Percentiles rank a stretch among this genome's conserved stretches.
phyloP scores from a whole-genome alignment of 345 rosid species.

The Carallia pectinifolia region DNA sequence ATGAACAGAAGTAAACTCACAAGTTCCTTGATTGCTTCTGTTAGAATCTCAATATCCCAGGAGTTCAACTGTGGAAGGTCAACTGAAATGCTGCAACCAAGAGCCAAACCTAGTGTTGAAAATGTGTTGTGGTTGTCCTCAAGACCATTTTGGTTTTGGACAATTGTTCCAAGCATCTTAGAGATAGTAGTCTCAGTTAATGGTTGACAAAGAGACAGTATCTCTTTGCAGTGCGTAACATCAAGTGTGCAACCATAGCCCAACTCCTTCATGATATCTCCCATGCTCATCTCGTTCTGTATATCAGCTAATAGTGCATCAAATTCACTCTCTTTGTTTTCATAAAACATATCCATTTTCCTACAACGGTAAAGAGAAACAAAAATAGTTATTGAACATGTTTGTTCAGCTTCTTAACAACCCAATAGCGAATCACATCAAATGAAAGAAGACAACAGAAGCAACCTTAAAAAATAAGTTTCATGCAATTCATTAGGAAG shows the following conservation, averaged over 20 bases:
- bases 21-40: slow-evolving; percentile 68
- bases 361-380: slow-evolving; percentile 32
- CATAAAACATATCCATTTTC: slow-evolving; percentile 44
- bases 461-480: slow-evolving; percentile 56
- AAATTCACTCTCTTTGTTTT: slow-evolving; percentile 56
- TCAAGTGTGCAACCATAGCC: slow-evolving; percentile 89
- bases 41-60: slow-evolving; percentile 75
- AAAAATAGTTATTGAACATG: slow-evolving; percentile 2
- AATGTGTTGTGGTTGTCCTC: slow-evolving; percentile 57
- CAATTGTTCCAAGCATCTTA: slow-evolving; percentile 60
- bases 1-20: slow-evolving; percentile 41
- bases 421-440: not conserved
- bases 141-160: slow-evolving; percentile 47
- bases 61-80: slow-evolving; percentile 53
- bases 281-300: slow-evolving; percentile 72
- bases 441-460: slow-evolving; percentile 3
- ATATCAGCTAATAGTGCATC: slow-evolving; percentile 79
- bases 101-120: slow-evolving; percentile 69
- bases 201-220: slow-evolving; percentile 67
- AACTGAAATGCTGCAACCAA: slow-evolving; percentile 51
- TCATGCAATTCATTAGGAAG: slow-evolving; percentile 58
- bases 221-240: slow-evolving; percentile 61
- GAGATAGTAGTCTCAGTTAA: slow-evolving; percentile 70
- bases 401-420: not conserved
- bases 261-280: slow-evolving; percentile 76